Evolutionary conservation across 176 grass and related monocot genomes (phyloP).

Genomic region (Aegilops longissima): DNA sequence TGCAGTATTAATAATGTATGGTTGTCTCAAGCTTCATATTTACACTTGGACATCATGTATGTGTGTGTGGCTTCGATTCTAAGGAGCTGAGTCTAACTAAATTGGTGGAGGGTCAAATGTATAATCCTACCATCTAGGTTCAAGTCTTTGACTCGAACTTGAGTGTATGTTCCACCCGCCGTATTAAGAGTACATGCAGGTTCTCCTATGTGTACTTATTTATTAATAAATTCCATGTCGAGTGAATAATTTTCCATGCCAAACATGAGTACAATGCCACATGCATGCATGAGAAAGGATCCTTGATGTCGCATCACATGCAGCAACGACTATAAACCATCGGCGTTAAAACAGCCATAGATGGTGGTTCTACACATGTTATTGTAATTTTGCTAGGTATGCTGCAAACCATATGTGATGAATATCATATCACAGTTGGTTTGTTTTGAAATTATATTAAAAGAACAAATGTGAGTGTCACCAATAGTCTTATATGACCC

Average conservation of each 20-base stretch:
- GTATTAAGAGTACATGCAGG: neutral
- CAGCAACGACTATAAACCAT: no score
- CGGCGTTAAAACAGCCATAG: no score
- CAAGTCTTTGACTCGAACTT: neutral
- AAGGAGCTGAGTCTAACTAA: neutral
- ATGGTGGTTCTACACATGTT: neutral
- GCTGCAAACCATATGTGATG: neutral
- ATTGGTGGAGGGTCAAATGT: neutral
- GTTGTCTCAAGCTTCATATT: neutral
- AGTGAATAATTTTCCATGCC: neutral
- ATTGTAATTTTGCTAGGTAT: neutral
- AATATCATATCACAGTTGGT: neutral
- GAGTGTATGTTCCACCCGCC: neutral
- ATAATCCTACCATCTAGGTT: neutral
- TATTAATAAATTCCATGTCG: neutral
- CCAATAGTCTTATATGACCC: no score
- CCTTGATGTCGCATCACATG: no score
- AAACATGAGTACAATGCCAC: no score
- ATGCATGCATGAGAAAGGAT: neutral
- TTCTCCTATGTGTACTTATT: neutral
- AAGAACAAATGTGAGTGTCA: no score
- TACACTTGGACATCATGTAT: neutral
- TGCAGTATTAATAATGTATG: neutral
- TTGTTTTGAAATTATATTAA: no score
- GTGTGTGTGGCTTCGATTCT: neutral